phyloP scores from a whole-genome alignment of 2,329 filamentous ascomycete genomes.

The Magnaporthales sp. region DNA sequence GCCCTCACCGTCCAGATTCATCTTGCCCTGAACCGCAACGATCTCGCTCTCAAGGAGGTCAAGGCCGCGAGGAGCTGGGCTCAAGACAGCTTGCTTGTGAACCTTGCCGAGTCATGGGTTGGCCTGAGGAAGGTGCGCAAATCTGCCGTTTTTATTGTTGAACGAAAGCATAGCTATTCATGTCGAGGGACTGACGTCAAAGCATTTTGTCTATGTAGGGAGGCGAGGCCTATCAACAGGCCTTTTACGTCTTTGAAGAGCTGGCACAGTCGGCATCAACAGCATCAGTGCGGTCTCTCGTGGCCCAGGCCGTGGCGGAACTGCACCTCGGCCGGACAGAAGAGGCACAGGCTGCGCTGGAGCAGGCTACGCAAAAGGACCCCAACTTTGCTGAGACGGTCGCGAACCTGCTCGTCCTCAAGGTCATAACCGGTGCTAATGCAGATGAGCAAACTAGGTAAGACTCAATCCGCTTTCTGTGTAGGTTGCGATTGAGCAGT shows the following conservation, averaged over 20 bases:
- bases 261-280: constrained; percentile 80
- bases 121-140: constrained; percentile 66
- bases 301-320: constrained; percentile 86
- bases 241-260: constrained; percentile 97
- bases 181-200: constrained; percentile 6
- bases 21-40: constrained; percentile 81
- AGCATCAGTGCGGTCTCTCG: constrained; percentile 64
- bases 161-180: not conserved
- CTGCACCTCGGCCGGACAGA: constrained; percentile 81
- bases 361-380: constrained; percentile 70
- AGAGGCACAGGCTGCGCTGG: constrained; percentile 79
- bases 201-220: constrained; percentile 43
- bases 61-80: constrained; percentile 82
- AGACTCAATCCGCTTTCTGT: constrained; percentile 14
- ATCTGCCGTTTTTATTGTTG: not conserved
- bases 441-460: constrained; percentile 53
- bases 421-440: constrained; percentile 68
- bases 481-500: not conserved
- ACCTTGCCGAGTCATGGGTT: constrained; percentile 93
- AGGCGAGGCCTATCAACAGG: constrained; percentile 90
- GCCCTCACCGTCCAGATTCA: constrained; percentile 88
- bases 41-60: constrained; percentile 86
- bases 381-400: constrained; percentile 64
- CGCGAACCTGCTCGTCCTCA: constrained; percentile 75
- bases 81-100: constrained; percentile 87